Evolutionary conservation across 306 rosid species (phyloP), one percentile per base, ranked within the genome.

Genomic region (Inga oerstediana): DNA sequence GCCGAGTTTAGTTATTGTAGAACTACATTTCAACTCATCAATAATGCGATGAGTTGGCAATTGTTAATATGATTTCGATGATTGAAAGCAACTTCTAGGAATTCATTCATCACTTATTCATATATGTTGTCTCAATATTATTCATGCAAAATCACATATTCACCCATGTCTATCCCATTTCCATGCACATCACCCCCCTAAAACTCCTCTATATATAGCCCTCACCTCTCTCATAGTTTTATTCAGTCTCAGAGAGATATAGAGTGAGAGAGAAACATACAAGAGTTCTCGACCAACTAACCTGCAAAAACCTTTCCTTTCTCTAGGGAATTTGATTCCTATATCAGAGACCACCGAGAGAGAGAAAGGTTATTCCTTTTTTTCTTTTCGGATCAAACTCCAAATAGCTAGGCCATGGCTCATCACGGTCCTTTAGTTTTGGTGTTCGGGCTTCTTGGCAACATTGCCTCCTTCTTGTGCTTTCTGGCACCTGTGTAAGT

Each of bases 401-500:
- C 27, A 24, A 24, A 24, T 24, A 24, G 0, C 27, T 24, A 24
- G 27, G 27, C 24, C 81, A 88, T 88, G 90, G 11, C 85, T 4
- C 91, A 90, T 5, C 91, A 90, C 75, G 80, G 82, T 76, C 90
- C 85, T 7, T 20, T 87, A 83, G 80, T 72, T 69, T 78, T 93
- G 52, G 35, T 80, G 46, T 90, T 95, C 82, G 98, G 98, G 27
- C 4, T 93, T 82, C 92, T 95, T 85, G 99, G 99, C 13, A 93
- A 93, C 87, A 62, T 93, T 84, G 80, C 84, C 62, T 96, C 99
- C 71, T 93, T 92, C 71, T 82, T 92, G 16, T 95, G 96, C 81
- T 92, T 96, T 66, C 89, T 96, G 3, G 97, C 99, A 51, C 99
- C 99, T 61, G 66, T 90, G 99, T 96, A 91, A 93, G 98, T 84